A percentile compares a stretch with the other conserved stretches of the same genome.
Evolutionary conservation across 2,329 filamentous ascomycete genomes (phyloP).

Genomic region (Fusarium piperis): DNA sequence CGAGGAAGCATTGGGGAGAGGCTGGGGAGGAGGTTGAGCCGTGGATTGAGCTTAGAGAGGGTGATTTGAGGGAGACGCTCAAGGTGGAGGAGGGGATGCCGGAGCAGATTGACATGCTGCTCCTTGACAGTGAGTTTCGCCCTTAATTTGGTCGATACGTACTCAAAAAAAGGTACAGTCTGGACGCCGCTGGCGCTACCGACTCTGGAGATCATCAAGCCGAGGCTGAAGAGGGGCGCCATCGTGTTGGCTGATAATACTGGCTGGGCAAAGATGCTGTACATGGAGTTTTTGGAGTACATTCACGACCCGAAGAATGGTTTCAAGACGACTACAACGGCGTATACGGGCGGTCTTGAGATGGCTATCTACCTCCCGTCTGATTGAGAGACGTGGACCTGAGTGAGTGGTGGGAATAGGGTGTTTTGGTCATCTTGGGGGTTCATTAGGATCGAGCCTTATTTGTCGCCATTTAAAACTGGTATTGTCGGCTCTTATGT

Average conservation of each 20-base stretch:
- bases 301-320: slow-evolving; percentile 56
- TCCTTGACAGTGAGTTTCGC: slow-evolving; percentile 68
- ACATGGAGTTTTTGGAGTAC: slow-evolving; percentile 59
- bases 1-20: slow-evolving; percentile 63
- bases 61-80: slow-evolving; percentile 65
- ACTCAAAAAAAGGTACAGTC: slow-evolving; percentile 49
- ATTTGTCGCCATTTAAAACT: too few relatives aligned
- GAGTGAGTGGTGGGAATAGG: neutral
- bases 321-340: slow-evolving; percentile 55
- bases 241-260: slow-evolving; percentile 63
- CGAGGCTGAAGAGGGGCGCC: slow-evolving; percentile 57
- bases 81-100: slow-evolving; percentile 53
- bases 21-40: slow-evolving; percentile 60
- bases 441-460: neutral
- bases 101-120: slow-evolving; percentile 62
- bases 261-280: slow-evolving; percentile 49
- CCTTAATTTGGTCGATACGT: neutral
- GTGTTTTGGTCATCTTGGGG: neutral
- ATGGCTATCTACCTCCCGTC: slow-evolving; percentile 41
- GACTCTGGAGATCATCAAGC: slow-evolving; percentile 59
- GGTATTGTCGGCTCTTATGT: too few relatives aligned
- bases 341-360: slow-evolving; percentile 46
- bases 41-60: slow-evolving; percentile 66
- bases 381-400: slow-evolving; percentile 30
- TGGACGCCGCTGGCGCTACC: slow-evolving; percentile 66